Base-by-base conservation (phyloP, 75 land plant species). In the Cupressus sempervirens region DNA sequence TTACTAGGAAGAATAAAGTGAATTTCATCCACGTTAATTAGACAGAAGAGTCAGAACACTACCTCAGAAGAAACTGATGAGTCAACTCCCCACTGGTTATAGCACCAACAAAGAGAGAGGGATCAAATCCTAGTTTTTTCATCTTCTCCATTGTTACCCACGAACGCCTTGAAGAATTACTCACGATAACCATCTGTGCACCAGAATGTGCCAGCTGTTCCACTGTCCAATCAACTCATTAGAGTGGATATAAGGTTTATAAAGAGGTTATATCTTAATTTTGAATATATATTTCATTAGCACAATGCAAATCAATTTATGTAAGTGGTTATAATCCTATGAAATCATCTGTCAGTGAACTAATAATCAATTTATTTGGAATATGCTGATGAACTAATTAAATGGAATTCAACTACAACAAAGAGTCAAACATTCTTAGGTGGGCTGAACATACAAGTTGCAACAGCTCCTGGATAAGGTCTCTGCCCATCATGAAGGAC, bases 71-170 rank as follows among this genome's bases (percentile, higher is more conserved):
- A 83, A 86, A 90, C 74, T 90, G 89, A 87, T 95, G 93, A 9
- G 97, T 95, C n/a, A 95, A 84, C 84, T 95, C 97, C 86, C 97
- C 97, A 86, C 97, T 95, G 15, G 97, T 95, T n/a, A 95, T 92
- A 14, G 93, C 92, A 29, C 96, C 97, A 54, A 85, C 76, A 82
- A 95, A 93, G 5, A 95, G 88, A 67, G 94, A 92, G 34, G 97
- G 85, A 86, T 94, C 92, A 88, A 95, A 95, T 18, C 97, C 97
- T 32, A 95, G 87, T 84, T 81, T 90, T 82, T 86, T 89, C 87
- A 95, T 67, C 84, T 92, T 95, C 45, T 95, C 93, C 26, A 90
- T 68, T 56, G 97, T 94, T 4, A 83, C 84, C 32, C 86, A 91
- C 76, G 97, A 87, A 58, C 96, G 93, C 75, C 97, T 87, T 35